Base-by-base conservation (phyloP, 345 rosid genomes). In the Excoecaria cochinchinensis region DNA sequence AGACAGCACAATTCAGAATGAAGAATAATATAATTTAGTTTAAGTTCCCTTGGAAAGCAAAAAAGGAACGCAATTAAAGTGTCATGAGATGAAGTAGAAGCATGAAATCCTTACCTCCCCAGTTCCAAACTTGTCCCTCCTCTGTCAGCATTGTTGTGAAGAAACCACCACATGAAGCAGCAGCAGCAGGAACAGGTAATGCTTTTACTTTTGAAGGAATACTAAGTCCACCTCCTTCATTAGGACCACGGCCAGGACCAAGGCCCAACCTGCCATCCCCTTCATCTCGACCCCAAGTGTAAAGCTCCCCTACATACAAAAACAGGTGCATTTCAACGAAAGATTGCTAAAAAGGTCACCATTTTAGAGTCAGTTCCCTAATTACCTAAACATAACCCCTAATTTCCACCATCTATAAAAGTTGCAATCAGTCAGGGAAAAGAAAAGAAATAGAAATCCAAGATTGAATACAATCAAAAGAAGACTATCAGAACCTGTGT, bases 211-310 rank as follows among this genome's bases (percentile, higher is more conserved):
- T 83, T 72, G 90, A 90, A n/a, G 97, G 99, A 72, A 93, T 85
- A 80, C 99, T 90, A 66, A 88, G 89, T 69, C 98, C 93, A 71
- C 97, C 99, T 40, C 89, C 97, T 85, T 92, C 97, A 73, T 93
- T 92, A 52, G 97, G 99, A 62, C 99, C 98, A 38, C 89, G 82
- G 8, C 87, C 89, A 80, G 98, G 93, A 60, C 99, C 99, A 22
- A 93, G 94, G 63, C 99, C 99, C 72, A 95, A 82, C 77, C 99
- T 88, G 36, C 99, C 98, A 55, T 93, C 99, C 40, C 96, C 99
- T 85, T 95, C 97, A 64, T 95, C 98, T 82, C 97, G 85, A 77
- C 97, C 98, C 98, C 97, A 91, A 72, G 89, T 95, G 79, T 85
- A 92, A 55, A 95, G 71, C 69, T 91, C 97, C 16, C 98, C 98